A percentile compares a stretch with the other conserved stretches of the same genome.
Conservation (phyloP, 768 basidiomycete species). For the Rhizopogon vinicolor region DNA sequence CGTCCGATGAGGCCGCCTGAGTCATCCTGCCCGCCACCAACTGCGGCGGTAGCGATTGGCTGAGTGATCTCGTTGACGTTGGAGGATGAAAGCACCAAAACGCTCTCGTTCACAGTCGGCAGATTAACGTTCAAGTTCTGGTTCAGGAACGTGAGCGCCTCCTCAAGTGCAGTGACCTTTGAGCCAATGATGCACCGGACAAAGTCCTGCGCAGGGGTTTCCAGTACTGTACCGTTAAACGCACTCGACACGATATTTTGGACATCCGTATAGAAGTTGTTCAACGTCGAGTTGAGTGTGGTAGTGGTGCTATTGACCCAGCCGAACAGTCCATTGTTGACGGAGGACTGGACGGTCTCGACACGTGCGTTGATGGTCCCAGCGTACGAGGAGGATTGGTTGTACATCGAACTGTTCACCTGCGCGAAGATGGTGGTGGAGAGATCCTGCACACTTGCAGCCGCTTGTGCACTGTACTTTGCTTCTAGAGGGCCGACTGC, state of each 20-base stretch:
- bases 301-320: slow-evolving; percentile 93
- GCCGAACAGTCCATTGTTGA: slow-evolving; percentile 88
- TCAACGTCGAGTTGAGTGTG: slow-evolving; percentile 82
- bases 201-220: slow-evolving; percentile 80
- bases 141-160: slow-evolving; percentile 87
- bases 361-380: slow-evolving; percentile 71
- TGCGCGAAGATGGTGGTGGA: slow-evolving; percentile 66
- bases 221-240: slow-evolving; percentile 83
- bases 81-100: slow-evolving; percentile 71
- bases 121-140: slow-evolving; percentile 80
- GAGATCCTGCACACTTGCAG: slow-evolving; percentile 59
- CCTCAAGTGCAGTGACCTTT: slow-evolving; percentile 84
- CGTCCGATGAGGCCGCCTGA: slow-evolving; percentile 63
- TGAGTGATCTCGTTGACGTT: slow-evolving; percentile 69
- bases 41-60: slow-evolving; percentile 82
- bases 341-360: slow-evolving; percentile 59
- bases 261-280: slow-evolving; percentile 81
- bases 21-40: slow-evolving; percentile 51
- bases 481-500: slow-evolving; percentile 71
- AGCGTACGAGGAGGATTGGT: slow-evolving; percentile 77
- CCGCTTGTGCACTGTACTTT: slow-evolving; percentile 61
- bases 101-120: slow-evolving; percentile 68
- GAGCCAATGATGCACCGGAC: slow-evolving; percentile 86
- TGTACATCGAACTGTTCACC: slow-evolving; percentile 81
- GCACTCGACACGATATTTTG: slow-evolving; percentile 72